Base-by-base conservation (phyloP, 1,284 basidiomycete species). In the Boletus smithii region DNA sequence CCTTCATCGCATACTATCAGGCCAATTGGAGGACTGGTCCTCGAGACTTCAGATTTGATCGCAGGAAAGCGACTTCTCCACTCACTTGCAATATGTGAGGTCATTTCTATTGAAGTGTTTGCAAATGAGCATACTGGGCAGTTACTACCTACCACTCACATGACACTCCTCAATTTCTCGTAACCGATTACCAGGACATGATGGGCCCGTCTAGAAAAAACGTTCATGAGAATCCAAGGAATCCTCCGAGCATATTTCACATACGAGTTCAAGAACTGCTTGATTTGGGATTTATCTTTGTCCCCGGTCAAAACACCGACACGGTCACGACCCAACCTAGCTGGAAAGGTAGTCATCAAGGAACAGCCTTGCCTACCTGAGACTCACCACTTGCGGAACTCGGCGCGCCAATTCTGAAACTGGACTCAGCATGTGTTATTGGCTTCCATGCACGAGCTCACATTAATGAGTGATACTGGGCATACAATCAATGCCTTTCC, bases 1-100 rank as follows among this genome's bases (percentile, higher is more conserved):
- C 88, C 93, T 77, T 99, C 97, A 62, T 99, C 97, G 59, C 95
- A 98, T 24, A 99, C 79, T 51, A 99, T 87, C 2, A 99, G 72
- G 7, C 90, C 97, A 55, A 99, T 90, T 1, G 89, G 85, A 9
- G 94, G 94, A 42, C 85, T 88, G 42, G 23, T 36, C 3, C 1
- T 34, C 38, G 9, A 35, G 5, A 39, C 8, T 44, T 47, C 18
- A 49, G 10, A 33, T 32, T 17, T 18, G 20, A 26, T 38, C 14
- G 16, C 48, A 36, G 10, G n/a, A 20, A 51, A 31, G 5, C 1
- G 11, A 27, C 11, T 24, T 10, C 6, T 29, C 42, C 33, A 59
- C 79, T 57, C 61, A 82, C 85, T 78, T 72, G 81, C 83, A 85
- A 53, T 75, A 80, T 14, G 74, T 65, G 32, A 88, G 67, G 40